phyloP scores from a whole-genome alignment of 257 asterid species.

The Solanum habrochaites region DNA sequence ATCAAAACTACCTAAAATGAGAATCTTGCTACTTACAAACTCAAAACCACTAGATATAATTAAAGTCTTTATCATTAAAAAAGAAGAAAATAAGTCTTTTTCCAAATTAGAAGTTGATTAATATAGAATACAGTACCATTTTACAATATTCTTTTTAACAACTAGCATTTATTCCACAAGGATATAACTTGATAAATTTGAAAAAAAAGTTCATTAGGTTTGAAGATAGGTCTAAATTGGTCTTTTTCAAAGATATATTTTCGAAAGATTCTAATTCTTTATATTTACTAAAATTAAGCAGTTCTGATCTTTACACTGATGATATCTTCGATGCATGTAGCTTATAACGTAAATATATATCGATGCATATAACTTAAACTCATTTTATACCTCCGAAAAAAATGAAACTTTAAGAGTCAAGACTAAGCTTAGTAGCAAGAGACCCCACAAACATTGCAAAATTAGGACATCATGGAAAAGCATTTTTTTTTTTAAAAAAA shows the following conservation, averaged over 20 bases:
- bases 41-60: neutral
- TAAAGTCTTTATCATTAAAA: neutral
- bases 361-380: neutral
- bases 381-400: neutral
- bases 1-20: neutral
- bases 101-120: neutral
- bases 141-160: neutral
- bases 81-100: neutral
- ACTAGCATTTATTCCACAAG: neutral
- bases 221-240: neutral
- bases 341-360: neutral
- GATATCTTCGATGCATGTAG: neutral
- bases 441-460: neutral
- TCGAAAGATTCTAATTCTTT: neutral
- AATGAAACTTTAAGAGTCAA: neutral
- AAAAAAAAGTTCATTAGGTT: neutral
- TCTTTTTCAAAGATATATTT: neutral
- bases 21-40: neutral
- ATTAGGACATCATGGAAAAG: neutral
- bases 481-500: neutral
- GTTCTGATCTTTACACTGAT: neutral
- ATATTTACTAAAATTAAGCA: neutral
- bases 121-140: neutral
- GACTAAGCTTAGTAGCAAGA: neutral
- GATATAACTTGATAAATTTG: neutral